A percentile compares a stretch with the other conserved stretches of the same genome.
Conservation (phyloP, 176 grass and related monocot species). For the Carex cristatella region DNA sequence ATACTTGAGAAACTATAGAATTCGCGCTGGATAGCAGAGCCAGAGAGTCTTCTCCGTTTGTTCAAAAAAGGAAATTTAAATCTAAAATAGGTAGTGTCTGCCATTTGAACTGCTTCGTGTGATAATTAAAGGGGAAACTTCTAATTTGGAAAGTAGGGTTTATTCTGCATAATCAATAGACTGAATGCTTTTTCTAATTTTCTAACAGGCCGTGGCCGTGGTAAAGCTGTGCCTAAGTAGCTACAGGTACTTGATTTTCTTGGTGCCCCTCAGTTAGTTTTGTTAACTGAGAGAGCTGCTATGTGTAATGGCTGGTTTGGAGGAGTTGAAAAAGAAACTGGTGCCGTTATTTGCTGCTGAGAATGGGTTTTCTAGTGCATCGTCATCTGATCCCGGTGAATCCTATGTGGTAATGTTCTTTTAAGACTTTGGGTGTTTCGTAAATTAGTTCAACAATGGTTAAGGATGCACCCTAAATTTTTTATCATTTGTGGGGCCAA, state of each 20-base stretch:
- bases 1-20: no score
- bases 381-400: constrained; percentile 38
- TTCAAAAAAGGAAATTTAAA: neutral
- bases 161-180: neutral
- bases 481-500: neutral
- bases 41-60: neutral
- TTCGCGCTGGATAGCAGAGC: no score
- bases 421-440: neutral
- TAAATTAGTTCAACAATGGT: neutral
- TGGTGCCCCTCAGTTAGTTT: neutral
- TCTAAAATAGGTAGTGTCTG: neutral
- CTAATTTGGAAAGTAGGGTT: neutral
- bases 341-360: constrained; percentile 72
- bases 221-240: neutral
- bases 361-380: constrained; percentile 25
- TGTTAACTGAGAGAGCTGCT: neutral
- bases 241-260: neutral
- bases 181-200: neutral
- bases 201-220: neutral
- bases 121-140: neutral
- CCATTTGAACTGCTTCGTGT: neutral
- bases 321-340: constrained; percentile 87
- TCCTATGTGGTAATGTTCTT: constrained; percentile 53
- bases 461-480: neutral
- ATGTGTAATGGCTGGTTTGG: constrained; percentile 61